phyloP scores from a whole-genome alignment of 371 early-diverging fungal genomes.

The Capillidium rhysosporum region DNA sequence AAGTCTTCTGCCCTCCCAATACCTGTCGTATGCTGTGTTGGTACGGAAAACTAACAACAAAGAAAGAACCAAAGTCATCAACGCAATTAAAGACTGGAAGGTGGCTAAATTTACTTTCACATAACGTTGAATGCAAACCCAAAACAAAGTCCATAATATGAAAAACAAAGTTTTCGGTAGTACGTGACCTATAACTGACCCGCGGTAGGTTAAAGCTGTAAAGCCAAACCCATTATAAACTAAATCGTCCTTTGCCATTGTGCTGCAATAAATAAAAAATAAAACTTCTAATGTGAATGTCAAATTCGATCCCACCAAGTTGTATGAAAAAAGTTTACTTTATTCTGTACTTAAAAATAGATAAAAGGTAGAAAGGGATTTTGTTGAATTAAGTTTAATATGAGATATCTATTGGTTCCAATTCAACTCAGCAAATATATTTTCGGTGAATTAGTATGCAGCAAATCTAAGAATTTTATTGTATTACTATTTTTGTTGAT shows the following conservation, averaged over 20 bases:
- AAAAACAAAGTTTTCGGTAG: conserved; percentile 1
- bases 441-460: too few species aligned
- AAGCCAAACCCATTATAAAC: not conserved
- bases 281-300: too few species aligned
- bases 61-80: conserved; percentile 33
- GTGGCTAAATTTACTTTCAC: not conserved
- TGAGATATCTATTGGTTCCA: too few species aligned
- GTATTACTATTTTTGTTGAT: too few species aligned
- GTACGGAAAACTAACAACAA: conserved; percentile 52
- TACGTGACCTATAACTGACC: conserved; percentile 1
- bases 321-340: too few species aligned
- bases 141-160: not conserved
- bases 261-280: too few species aligned
- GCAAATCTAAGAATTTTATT: too few species aligned
- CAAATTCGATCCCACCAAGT: too few species aligned
- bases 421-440: too few species aligned
- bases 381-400: too few species aligned
- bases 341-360: too few species aligned
- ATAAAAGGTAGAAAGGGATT: too few species aligned
- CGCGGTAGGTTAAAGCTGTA: conserved; percentile 5
- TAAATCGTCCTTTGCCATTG: not conserved
- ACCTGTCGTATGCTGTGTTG: conserved; percentile 37
- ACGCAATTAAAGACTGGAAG: conserved; percentile 14
- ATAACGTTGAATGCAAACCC: not conserved
- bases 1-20: conserved; percentile 52